phyloP scores from a whole-genome alignment of 83 land plant genomes.

The Diphasiastrum complanatum region DNA sequence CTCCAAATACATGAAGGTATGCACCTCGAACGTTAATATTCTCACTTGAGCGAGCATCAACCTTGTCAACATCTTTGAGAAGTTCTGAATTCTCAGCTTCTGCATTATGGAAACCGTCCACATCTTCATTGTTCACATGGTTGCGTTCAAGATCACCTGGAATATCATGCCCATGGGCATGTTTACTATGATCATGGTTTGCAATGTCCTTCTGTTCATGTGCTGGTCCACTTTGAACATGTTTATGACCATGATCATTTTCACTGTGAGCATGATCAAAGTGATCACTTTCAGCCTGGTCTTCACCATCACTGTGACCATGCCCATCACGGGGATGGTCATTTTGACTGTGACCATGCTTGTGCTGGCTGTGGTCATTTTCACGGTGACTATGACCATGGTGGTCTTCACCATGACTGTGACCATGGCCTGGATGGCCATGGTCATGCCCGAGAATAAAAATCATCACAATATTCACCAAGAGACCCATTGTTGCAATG shows the following conservation, averaged over 20 bases:
- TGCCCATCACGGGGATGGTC: slow-evolving; percentile 47
- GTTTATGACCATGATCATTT: slow-evolving; percentile 2
- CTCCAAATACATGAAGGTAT: slow-evolving; percentile 87
- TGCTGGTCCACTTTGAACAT: neutral
- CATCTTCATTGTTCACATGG: neutral
- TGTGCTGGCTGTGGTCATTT: slow-evolving; percentile 4
- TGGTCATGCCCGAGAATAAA: slow-evolving; percentile 68
- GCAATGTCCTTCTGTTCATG: neutral
- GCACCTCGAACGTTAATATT: slow-evolving; percentile 78
- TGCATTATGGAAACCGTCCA: neutral
- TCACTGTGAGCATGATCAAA: neutral
- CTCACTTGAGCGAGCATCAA: neutral
- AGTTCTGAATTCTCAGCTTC: slow-evolving; percentile 22
- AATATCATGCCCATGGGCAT: too few relatives aligned
- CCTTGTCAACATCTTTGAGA: slow-evolving; percentile 7
- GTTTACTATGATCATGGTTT: too few relatives aligned
- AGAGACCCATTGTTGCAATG: slow-evolving; percentile 65
- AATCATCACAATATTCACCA: slow-evolving; percentile 77
- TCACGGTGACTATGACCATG: slow-evolving; percentile 46
- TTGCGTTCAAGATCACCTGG: neutral
- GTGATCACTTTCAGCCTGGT: slow-evolving; percentile 13
- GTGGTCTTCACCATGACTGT: too few relatives aligned
- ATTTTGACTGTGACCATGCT: slow-evolving; percentile 25
- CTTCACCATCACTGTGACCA: too few relatives aligned
- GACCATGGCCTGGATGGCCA: too few relatives aligned